Percentiles rank a stretch among this genome's conserved stretches.
Evolutionary conservation across 1,139 yeast species (phyloP).

Genomic region (Pichia sp.): DNA sequence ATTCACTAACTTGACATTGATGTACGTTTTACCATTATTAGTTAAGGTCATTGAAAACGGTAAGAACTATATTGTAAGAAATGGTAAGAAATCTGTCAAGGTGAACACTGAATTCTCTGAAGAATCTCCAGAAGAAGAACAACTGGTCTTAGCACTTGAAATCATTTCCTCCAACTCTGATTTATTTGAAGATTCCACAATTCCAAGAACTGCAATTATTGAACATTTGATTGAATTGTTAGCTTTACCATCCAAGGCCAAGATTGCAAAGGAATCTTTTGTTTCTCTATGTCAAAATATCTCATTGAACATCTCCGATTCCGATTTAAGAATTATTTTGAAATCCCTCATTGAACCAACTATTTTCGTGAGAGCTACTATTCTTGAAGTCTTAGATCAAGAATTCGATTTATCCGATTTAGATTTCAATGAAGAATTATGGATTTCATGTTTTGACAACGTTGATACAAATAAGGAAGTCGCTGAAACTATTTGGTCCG

Average conservation of each 20-base stretch:
- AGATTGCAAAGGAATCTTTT: slow-evolving; percentile 80
- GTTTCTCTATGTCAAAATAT: slow-evolving; percentile 73
- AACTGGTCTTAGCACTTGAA: slow-evolving; percentile 72
- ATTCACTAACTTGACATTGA: slow-evolving; percentile 64
- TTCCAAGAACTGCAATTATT: slow-evolving; percentile 70
- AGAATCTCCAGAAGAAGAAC: slow-evolving; percentile 89
- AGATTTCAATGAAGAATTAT: slow-evolving; percentile 60
- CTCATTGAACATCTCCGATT: slow-evolving; percentile 53
- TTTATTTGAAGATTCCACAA: slow-evolving; percentile 59
- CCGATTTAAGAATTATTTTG: slow-evolving; percentile 61
- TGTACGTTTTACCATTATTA: slow-evolving; percentile 73
- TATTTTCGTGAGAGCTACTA: slow-evolving; percentile 69
- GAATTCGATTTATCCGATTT: slow-evolving; percentile 72
- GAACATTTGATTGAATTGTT: slow-evolving; percentile 63
- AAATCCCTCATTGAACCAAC: slow-evolving; percentile 57
- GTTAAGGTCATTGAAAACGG: slow-evolving; percentile 63
- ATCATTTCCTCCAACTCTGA: slow-evolving; percentile 76
- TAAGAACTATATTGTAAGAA: slow-evolving; percentile 49
- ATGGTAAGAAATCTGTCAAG: slow-evolving; percentile 38
- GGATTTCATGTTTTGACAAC: slow-evolving; percentile 77
- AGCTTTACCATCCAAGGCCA: slow-evolving; percentile 74
- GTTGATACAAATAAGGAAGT: slow-evolving; percentile 60
- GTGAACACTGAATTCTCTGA: slow-evolving; percentile 63
- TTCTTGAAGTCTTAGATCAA: slow-evolving; percentile 81
- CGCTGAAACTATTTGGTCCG: slow-evolving; percentile 85